Conservation (phyloP, 2,329 filamentous ascomycete species). For the Hypoxylon sp. region DNA sequence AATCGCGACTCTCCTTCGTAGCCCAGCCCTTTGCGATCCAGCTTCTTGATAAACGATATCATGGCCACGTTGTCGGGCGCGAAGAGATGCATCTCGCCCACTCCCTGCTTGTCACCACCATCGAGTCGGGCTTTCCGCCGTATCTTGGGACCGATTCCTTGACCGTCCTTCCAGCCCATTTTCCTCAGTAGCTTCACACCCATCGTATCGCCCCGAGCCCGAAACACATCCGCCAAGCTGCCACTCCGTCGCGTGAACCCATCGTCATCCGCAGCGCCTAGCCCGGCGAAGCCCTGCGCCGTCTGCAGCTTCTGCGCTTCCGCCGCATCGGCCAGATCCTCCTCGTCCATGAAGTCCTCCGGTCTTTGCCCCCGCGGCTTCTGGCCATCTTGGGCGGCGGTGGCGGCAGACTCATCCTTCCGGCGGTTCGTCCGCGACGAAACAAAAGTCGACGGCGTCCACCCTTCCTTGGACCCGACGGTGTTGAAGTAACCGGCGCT, state of each 20-base stretch:
- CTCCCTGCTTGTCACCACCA: slow-evolving; percentile 55
- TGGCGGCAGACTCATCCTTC: slow-evolving; percentile 65
- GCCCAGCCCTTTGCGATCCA: slow-evolving; percentile 77
- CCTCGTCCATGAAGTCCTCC: slow-evolving; percentile 98
- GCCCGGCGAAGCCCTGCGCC: slow-evolving; percentile 76
- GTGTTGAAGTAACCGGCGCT: slow-evolving; percentile 99
- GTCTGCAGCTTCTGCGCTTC: slow-evolving; percentile 82
- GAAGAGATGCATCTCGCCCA: slow-evolving; percentile 75
- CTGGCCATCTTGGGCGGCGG: background rate
- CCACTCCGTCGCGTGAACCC: slow-evolving; percentile 58
- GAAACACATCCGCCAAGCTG: slow-evolving; percentile 77
- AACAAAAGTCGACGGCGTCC: slow-evolving; percentile 91
- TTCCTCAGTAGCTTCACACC: slow-evolving; percentile 85
- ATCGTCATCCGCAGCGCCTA: slow-evolving; percentile 75
- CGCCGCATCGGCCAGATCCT: slow-evolving; percentile 88
- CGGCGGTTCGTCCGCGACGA: slow-evolving; percentile 86
- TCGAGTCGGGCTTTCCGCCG: slow-evolving; percentile 78
- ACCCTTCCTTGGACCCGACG: slow-evolving; percentile 97
- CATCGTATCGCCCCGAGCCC: slow-evolving; percentile 81
- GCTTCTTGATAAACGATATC: slow-evolving; percentile 74
- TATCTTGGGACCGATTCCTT: slow-evolving; percentile 91
- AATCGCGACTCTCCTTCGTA: slow-evolving; percentile 70
- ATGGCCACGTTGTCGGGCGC: slow-evolving; percentile 83
- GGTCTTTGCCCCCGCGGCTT: slow-evolving; percentile 65
- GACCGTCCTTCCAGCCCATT: slow-evolving; percentile 97